Evolutionary conservation across 306 rosid genomes (phyloP), one percentile per base, ranked within the genome.

Genomic region (Mimosa bimucronata): DNA sequence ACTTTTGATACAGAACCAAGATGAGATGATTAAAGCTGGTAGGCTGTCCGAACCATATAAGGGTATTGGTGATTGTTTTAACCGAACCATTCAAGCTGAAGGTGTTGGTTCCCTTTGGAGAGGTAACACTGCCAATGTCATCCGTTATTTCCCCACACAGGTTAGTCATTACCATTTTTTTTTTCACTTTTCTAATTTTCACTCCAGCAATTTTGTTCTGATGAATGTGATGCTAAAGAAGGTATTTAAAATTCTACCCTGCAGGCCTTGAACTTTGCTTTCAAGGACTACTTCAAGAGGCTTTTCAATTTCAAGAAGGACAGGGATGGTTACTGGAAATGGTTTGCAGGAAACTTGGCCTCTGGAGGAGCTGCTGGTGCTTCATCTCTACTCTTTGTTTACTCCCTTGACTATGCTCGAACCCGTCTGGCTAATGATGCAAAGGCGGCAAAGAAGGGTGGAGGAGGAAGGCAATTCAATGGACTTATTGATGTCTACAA

Each of bases 291-390:
- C 90, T 93, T 93, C 83, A 93, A 91, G 92, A 93, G 97, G 89
- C 89, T 93, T 62, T 93, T 93, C 90, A 93, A 93, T 21, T 93
- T 93, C 90, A 91, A 81, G 91, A 92, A 92, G 80, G 96, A 91
- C 62, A 87, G 10, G 76, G 97, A 92, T 74, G 97, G 97, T 78
- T 92, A 92, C 78, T 91, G 97, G 97, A 92, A 88, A 79, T 91
- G 96, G 94, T 92, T 93, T 87, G 97, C 90, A 1, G 97, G 97
- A 0, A 93, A 93, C 89, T 87, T 92, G 90, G 97, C 80, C 28
- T 93, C 94, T 9, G 94, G 97, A 81, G 94, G 92, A 80, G 97
- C 97, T 13, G 97, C 95, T 50, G 96, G 97, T 78, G 97, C 96
- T 19, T 92, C 96, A 7, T 92, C 92, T 31, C 92, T 89, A 34